These are phyloP conservation scores for Metarhizium robertsii DNA, from an alignment of 2,329 filamentous ascomycete species.

Conservation along the genomic window DNA sequence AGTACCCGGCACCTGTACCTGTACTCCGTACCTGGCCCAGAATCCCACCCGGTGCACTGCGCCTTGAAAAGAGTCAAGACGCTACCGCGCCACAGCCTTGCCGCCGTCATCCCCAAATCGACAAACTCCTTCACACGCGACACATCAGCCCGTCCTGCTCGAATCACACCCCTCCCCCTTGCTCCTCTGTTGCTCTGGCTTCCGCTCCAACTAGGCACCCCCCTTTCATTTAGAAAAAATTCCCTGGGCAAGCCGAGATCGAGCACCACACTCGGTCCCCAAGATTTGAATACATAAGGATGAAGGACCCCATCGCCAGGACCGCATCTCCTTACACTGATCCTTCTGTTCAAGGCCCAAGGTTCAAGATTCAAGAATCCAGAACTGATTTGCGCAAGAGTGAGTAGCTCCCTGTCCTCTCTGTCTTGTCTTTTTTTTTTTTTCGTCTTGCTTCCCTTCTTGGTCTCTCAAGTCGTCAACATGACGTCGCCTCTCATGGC, in stretches of 20 bases:
- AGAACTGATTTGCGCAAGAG: conserved; percentile 32
- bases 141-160: conserved; percentile 1
- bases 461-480: background rate
- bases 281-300: conserved; percentile 27
- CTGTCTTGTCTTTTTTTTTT: background rate
- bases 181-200: conserved; percentile 1
- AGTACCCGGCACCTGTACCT: background rate
- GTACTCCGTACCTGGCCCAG: conserved; percentile 1
- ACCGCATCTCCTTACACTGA: conserved; percentile 28
- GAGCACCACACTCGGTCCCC: conserved; percentile 2
- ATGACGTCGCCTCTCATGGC: background rate
- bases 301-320: conserved; percentile 31
- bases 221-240: background rate
- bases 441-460: background rate
- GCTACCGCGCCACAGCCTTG: conserved; percentile 5
- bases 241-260: conserved; percentile 8
- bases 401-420: conserved; percentile 18
- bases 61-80: conserved; percentile 2
- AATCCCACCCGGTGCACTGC: conserved; percentile 3
- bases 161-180: conserved; percentile 7
- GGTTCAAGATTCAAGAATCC: conserved; percentile 27
- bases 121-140: background rate
- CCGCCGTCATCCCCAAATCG: background rate
- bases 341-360: conserved; percentile 29
- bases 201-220: conserved; percentile 6